A percentile compares a stretch with the other conserved stretches of the same genome.
Conservation (phyloP, 2,329 filamentous ascomycete genomes). For the Chaetomium globosum region DNA sequence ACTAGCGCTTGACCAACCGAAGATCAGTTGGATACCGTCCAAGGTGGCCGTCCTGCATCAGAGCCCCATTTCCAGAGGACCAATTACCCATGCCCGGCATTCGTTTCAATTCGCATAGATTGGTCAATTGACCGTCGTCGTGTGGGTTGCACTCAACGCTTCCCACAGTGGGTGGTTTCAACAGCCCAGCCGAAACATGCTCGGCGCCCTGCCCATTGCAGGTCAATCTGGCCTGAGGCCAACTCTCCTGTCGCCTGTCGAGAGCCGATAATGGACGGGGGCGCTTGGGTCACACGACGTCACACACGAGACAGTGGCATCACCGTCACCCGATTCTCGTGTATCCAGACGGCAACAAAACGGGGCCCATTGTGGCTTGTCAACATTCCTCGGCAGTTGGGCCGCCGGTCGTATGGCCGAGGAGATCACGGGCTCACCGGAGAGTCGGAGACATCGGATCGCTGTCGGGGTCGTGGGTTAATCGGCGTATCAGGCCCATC, state of each 20-base stretch:
- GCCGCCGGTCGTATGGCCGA: slow-evolving; percentile 3
- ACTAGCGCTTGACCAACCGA: slow-evolving; percentile 22
- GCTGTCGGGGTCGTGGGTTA: slow-evolving; percentile 1
- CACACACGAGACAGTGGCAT: slow-evolving; percentile 24
- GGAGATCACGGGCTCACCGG: background rate
- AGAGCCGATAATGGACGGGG: slow-evolving; percentile 1
- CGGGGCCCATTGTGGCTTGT: slow-evolving; percentile 2
- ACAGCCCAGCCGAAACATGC: slow-evolving; percentile 29
- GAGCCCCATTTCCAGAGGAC: slow-evolving; percentile 26
- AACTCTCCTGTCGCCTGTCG: background rate
- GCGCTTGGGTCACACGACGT: slow-evolving; percentile 24
- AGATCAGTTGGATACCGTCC: slow-evolving; percentile 18
- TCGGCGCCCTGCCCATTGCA: slow-evolving; percentile 16
- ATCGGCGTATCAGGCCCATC: background rate
- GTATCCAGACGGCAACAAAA: slow-evolving; percentile 11
- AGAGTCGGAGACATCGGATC: slow-evolving; percentile 8
- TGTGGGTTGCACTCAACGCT: slow-evolving; percentile 28
- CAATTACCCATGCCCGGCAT: slow-evolving; percentile 30
- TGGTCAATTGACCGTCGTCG: slow-evolving; percentile 17
- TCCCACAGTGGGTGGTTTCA: slow-evolving; percentile 26
- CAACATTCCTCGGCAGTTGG: slow-evolving; percentile 25
- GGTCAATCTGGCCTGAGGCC: slow-evolving; percentile 22
- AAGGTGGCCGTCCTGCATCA: slow-evolving; percentile 24
- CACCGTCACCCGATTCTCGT: slow-evolving; percentile 17
- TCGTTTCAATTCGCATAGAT: slow-evolving; percentile 28